phyloP scores from a whole-genome alignment of 768 basidiomycete species.

The Ephemerocybe angulata region DNA sequence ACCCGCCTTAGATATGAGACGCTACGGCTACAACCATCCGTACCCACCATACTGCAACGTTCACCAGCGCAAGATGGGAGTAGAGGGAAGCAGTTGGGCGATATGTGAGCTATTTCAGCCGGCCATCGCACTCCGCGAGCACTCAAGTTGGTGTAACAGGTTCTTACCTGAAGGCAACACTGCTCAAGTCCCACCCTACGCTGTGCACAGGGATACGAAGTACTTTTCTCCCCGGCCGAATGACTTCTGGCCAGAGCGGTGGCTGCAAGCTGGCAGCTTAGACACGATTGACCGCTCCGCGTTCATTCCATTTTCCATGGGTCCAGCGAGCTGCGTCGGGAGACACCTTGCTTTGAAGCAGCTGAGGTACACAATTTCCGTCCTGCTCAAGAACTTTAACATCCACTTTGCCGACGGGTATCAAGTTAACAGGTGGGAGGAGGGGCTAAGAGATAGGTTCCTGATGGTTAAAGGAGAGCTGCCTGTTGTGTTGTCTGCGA shows the following conservation, averaged over 20 bases:
- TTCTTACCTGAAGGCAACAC: slow-evolving; percentile 37
- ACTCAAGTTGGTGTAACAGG: slow-evolving; percentile 16
- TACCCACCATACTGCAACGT: slow-evolving; percentile 29
- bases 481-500: slow-evolving; percentile 1
- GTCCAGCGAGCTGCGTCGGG: slow-evolving; percentile 50
- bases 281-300: slow-evolving; percentile 10
- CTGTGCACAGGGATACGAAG: slow-evolving; percentile 31
- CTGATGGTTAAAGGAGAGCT: slow-evolving; percentile 10
- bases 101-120: background rate
- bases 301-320: slow-evolving; percentile 36
- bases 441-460: slow-evolving; percentile 8
- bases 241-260: slow-evolving; percentile 35
- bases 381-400: slow-evolving; percentile 3
- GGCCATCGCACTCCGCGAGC: background rate
- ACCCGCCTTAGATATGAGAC: slow-evolving; percentile 29
- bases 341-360: slow-evolving; percentile 33
- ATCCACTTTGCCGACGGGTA: slow-evolving; percentile 7
- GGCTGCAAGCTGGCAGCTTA: slow-evolving; percentile 20
- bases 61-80: slow-evolving; percentile 26
- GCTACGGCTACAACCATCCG: slow-evolving; percentile 32
- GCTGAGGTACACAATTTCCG: slow-evolving; percentile 20
- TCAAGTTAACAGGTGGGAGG: slow-evolving; percentile 6
- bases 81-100: slow-evolving; percentile 26
- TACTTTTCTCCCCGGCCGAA: slow-evolving; percentile 37
- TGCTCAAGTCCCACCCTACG: slow-evolving; percentile 31